Base-by-base conservation (phyloP, 208 protist species). In the Naegleria gruberi region DNA sequence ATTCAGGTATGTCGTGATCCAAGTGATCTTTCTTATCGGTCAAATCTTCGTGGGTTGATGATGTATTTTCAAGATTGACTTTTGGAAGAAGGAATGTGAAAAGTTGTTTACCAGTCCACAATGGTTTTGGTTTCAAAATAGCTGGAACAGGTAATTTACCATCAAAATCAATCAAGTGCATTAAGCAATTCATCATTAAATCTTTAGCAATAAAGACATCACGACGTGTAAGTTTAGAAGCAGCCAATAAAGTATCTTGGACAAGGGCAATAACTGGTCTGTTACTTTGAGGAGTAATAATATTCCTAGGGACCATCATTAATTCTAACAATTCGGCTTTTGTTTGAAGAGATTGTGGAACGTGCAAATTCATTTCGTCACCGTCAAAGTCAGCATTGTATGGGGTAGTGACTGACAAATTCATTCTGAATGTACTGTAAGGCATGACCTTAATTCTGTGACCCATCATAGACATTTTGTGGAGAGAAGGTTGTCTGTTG, bases 371-470 rank as follows among this genome's bases (percentile, higher is more conserved):
- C 99, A 99, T 99, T 94, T 99, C 99, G 93, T 99, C 99, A 85
- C 99, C 99, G 94, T 99, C 99, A 91, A 99, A 99, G 93, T 99
- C 99, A 43, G 99, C 99, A 94, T 99, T 99, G 94, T 99, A 99
- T 81, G 99, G 99, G 46, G 98, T 98, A 0, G 98, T 99, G 88
- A 98, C 98, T 46, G 95, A 98, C 8, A 99, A 95, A 94, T 99
- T 99, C 4, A 99, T 94, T 90, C 99, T 96, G 92, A 99, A 99
- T 15, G 99, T 99, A 57, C 97, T 98, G 94, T 98, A 99, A 89
- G 98, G 98, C 87, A 99, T 95, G 82, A 99, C 95, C 40, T 97
- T 97, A 34, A 98, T 94, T n/a, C 95, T 93, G 91, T 98, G 99
- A 45, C 98, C 98, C 99, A 99, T 99, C 96, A 99, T 99, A 94